phyloP scores from a whole-genome alignment of 2,329 filamentous ascomycete genomes.

The Claviceps maximensis region DNA sequence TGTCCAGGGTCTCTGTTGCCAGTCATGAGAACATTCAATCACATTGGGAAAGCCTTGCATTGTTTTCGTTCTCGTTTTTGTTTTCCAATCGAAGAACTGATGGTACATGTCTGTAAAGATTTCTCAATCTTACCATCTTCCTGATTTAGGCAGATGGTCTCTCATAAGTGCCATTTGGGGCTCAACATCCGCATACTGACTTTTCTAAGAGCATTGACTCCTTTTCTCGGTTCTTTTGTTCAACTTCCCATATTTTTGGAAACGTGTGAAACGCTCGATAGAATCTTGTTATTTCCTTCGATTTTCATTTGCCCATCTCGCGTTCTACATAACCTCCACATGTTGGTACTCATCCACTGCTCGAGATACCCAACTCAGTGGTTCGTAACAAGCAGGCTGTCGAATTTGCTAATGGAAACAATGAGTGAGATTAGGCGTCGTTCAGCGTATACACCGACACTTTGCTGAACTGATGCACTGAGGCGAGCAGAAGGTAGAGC shows the following conservation, averaged over 20 bases:
- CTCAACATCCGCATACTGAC: background rate
- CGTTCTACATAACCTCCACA: background rate
- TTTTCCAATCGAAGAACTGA: background rate
- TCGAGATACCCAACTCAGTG: background rate
- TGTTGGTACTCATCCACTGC: background rate
- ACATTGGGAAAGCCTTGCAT: background rate
- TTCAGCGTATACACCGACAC: background rate
- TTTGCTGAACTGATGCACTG: background rate
- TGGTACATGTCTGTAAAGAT: background rate
- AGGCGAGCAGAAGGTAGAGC: background rate
- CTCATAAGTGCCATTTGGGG: background rate
- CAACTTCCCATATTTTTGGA: background rate
- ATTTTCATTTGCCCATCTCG: background rate
- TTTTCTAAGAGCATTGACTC: background rate
- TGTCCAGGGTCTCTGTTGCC: background rate
- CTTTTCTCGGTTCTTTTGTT: background rate
- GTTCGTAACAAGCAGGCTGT: background rate
- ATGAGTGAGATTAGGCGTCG: background rate
- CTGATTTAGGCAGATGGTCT: background rate
- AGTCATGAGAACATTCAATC: background rate
- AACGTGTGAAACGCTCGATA: background rate
- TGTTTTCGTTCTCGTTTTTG: background rate
- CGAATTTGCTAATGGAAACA: background rate
- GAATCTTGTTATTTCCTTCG: background rate
- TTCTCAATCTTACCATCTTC: background rate